Conservation (phyloP, 306 rosid species). For the Corylus avellana region DNA sequence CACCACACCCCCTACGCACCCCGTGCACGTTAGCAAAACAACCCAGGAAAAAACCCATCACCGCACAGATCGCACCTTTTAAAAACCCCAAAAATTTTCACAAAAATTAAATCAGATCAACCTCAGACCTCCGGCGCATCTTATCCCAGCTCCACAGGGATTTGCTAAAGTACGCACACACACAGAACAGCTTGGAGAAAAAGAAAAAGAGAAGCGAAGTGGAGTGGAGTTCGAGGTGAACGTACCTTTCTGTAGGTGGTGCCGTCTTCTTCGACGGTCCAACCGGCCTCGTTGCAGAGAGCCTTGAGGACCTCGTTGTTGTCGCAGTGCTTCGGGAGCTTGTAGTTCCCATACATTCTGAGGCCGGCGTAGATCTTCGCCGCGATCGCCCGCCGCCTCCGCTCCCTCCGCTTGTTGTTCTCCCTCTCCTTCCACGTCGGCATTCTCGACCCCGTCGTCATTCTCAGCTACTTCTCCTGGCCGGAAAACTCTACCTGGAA, state of each 20-base stretch:
- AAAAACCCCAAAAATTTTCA: neutral
- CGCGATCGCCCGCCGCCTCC: constrained; percentile 63
- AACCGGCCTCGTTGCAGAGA: constrained; percentile 64
- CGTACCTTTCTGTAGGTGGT: constrained; percentile 70
- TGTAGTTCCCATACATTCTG: constrained; percentile 58
- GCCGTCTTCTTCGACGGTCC: constrained; percentile 71
- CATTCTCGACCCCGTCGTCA: constrained; percentile 66
- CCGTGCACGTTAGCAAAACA: neutral
- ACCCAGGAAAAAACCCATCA: neutral
- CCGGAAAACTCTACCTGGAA: neutral
- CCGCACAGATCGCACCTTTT: neutral
- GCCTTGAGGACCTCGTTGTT: constrained; percentile 72
- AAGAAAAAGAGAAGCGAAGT: neutral
- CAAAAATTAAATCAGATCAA: neutral
- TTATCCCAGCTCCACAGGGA: neutral
- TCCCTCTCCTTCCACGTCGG: constrained; percentile 77
- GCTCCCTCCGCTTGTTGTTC: constrained; percentile 61
- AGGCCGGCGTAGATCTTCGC: constrained; percentile 67
- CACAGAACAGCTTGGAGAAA: neutral
- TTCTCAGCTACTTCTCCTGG: constrained; percentile 6
- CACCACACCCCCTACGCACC: neutral
- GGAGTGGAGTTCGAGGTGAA: neutral
- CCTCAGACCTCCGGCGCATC: neutral
- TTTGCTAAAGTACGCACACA: neutral
- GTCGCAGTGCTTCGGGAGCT: constrained; percentile 74